Evolutionary conservation across 345 rosid species (phyloP).

Genomic region (Cardamine chenopodiifolia): DNA sequence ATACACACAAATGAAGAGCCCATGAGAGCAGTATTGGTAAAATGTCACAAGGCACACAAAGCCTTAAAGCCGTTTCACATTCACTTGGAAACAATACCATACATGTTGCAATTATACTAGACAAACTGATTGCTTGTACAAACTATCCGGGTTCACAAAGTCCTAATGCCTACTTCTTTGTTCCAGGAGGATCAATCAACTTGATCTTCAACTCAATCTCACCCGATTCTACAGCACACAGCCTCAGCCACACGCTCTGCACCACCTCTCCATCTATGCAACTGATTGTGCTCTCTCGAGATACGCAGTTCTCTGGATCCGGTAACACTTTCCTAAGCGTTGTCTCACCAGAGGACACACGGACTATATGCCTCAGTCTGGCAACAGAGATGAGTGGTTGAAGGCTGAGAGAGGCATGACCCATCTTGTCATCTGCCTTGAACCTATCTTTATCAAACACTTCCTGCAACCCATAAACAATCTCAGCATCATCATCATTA

Average conservation of each 20-base stretch:
- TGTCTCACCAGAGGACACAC: conserved; percentile 70
- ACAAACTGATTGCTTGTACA: conserved; percentile 28
- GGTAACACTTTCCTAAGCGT: conserved; percentile 80
- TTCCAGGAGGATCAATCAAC: conserved; percentile 55
- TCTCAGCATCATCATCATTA: conserved; percentile 21
- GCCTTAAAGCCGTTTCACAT: conserved; percentile 14
- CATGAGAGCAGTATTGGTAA: not conserved
- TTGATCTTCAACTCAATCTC: conserved; percentile 86
- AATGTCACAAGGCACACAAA: conserved; percentile 18
- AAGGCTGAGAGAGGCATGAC: conserved; percentile 78
- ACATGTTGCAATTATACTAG: conserved; percentile 20
- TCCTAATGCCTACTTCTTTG: conserved; percentile 8
- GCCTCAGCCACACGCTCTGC: conserved; percentile 87
- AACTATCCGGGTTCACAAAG: not conserved
- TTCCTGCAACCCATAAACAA: conserved; percentile 59
- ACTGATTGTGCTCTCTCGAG: conserved; percentile 78
- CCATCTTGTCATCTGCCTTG: conserved; percentile 99
- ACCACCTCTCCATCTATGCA: conserved; percentile 78
- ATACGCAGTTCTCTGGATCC: conserved; percentile 74
- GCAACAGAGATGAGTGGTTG: conserved; percentile 87
- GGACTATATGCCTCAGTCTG: conserved; percentile 71
- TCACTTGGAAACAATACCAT: conserved; percentile 21
- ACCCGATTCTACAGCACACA: conserved; percentile 83
- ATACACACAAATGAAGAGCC: not conserved
- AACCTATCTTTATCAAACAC: conserved; percentile 95